Conservation (phyloP, 768 basidiomycete genomes). For the Daedalea quercina region DNA sequence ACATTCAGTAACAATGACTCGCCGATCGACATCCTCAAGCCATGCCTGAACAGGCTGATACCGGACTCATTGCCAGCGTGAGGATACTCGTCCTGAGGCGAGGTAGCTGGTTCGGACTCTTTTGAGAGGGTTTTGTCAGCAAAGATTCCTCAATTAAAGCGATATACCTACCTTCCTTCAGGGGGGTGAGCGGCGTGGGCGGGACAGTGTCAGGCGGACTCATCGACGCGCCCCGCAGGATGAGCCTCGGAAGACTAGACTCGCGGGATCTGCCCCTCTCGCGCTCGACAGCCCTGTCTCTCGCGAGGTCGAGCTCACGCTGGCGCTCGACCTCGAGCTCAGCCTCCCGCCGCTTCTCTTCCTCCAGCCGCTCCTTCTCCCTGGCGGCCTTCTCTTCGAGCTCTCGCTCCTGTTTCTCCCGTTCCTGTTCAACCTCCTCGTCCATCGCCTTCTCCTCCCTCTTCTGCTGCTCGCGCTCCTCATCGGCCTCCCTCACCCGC, state of each 20-base stretch:
- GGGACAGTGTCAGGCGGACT: constrained; percentile 11
- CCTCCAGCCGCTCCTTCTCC: constrained; percentile 18
- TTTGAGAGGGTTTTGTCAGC: constrained; percentile 7
- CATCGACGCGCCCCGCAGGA: constrained; percentile 6
- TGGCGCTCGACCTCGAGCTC: constrained; percentile 8
- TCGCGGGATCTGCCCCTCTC: neutral
- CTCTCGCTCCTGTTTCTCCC: constrained; percentile 20
- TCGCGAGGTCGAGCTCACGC: constrained; percentile 7
- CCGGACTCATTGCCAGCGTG: constrained; percentile 29
- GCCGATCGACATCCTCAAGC: constrained; percentile 73
- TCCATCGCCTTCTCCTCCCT: constrained; percentile 14
- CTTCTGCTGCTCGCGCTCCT: constrained; percentile 21
- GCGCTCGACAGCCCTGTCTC: constrained; percentile 5
- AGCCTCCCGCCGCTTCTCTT: constrained; percentile 1
- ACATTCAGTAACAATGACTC: neutral
- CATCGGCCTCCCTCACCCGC: constrained; percentile 42
- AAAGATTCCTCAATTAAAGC: neutral
- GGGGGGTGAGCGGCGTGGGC: constrained; percentile 20
- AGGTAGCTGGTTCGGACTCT: constrained; percentile 10
- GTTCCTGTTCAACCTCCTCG: constrained; percentile 24
- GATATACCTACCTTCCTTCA: constrained; percentile 16
- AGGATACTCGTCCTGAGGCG: constrained; percentile 8
- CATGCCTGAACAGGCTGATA: constrained; percentile 53
- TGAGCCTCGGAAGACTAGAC: constrained; percentile 10
- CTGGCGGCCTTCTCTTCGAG: constrained; percentile 8